Conservation (phyloP, 176 grass and related monocot species). For the Secale cereale region DNA sequence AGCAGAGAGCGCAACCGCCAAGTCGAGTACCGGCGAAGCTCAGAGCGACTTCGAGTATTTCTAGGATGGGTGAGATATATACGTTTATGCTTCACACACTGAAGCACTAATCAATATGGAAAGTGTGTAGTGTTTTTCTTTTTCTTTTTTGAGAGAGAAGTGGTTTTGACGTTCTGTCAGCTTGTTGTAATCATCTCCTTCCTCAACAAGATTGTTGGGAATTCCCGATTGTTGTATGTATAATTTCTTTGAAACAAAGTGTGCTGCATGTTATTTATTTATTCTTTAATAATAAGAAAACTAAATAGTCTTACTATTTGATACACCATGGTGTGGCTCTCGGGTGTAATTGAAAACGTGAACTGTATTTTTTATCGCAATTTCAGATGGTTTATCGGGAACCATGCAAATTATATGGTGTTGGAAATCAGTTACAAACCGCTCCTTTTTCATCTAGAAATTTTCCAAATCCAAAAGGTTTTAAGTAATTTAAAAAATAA, state of each 20-base stretch:
- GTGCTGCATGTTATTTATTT: too few species aligned
- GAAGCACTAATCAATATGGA: neutral
- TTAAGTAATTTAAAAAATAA: too few species aligned
- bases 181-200: neutral
- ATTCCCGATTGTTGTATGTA: neutral
- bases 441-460: too few species aligned
- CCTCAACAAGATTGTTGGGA: neutral
- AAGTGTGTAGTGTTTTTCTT: neutral
- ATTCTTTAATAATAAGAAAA: too few species aligned
- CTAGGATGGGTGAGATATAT: neutral
- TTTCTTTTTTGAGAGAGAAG: neutral
- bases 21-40: slow-evolving; percentile 6
- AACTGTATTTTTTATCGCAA: too few species aligned
- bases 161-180: neutral
- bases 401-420: too few species aligned
- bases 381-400: too few species aligned
- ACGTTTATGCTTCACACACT: neutral
- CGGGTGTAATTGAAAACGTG: too few species aligned
- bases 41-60: slow-evolving; percentile 11
- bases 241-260: neutral
- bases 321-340: too few species aligned
- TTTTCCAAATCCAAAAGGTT: too few species aligned
- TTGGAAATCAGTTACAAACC: too few species aligned
- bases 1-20: neutral
- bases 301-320: too few species aligned